Evolutionary conservation across 176 grass and related monocot genomes (phyloP), one percentile per base, ranked within the genome.

Genomic region (Eragrostis nindensis): DNA sequence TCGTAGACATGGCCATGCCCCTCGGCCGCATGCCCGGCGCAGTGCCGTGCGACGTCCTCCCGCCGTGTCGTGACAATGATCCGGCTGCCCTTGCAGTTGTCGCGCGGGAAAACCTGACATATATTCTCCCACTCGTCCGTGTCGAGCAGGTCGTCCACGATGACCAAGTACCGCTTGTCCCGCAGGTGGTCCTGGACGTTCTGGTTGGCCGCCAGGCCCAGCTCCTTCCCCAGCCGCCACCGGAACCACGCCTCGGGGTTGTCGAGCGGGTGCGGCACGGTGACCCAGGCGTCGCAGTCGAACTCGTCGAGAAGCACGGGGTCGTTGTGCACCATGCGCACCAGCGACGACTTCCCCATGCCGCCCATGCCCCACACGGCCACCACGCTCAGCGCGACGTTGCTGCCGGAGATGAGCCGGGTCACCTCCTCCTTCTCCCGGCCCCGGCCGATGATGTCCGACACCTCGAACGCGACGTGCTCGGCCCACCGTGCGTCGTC

Each of bases 301-400:
- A 90, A 90, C 11, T 7, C 8, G 12, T 77, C 45, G 25, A 81
- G 18, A 40, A 90, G 48, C 5, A 0, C 44, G 1, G 46, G 13
- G 82, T 80, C 73, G 54, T 81, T 46, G 45, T 76, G 44, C 55
- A 77, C 46, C 77, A 63, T 70, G 6, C 77, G 26, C 70, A 39
- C 78, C 66, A 85, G 27, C 47, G 77, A 71, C 22, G 82, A 85
- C 48, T 85, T 85, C 0, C 82, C 87, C 65, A 85, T 65, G 12
- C 77, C 82, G 29, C 82, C 83, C 71, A 85, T 81, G 10, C 82
- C 87, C 29, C 71, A 84, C 44, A 89, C 82, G 6, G 77, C 24
- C 26, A 81, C 66, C 24, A 85, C 70, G 2, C 17, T 2, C 7
- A 62, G 12, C 27, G 14, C 61, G 19, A 22, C 38, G n/a, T 10